Conservation (phyloP, 164 flowering plant species). For the Malania oleifera region DNA sequence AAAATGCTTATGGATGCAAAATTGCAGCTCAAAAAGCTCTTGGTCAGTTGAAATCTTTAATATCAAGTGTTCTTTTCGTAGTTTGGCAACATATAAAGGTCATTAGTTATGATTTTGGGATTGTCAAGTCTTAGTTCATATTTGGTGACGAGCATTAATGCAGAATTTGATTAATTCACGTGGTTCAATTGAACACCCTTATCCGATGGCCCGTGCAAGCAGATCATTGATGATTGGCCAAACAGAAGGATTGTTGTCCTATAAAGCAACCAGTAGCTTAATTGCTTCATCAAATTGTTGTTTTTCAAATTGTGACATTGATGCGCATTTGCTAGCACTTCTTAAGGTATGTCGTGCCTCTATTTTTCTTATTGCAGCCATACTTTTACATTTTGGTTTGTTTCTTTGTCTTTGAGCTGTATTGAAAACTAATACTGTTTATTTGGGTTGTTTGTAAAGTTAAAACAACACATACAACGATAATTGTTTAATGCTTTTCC, state of each 20-base stretch:
- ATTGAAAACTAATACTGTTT: no score
- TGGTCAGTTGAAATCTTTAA: constrained; percentile 48
- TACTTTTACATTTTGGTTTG: neutral
- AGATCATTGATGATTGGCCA: constrained; percentile 54
- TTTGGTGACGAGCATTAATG: constrained; percentile 31
- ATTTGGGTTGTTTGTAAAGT: no score
- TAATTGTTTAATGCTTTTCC: no score
- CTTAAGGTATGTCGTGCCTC: constrained; percentile 53
- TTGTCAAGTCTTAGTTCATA: constrained; percentile 15
- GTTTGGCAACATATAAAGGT: neutral
- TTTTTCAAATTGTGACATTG: constrained; percentile 56
- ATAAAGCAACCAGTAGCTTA: constrained; percentile 63
- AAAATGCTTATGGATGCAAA: constrained; percentile 48
- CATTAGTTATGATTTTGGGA: neutral
- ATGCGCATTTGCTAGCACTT: constrained; percentile 59
- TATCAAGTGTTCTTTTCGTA: constrained; percentile 1
- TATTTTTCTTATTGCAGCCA: neutral
- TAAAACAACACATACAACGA: no score
- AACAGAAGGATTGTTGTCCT: constrained; percentile 63
- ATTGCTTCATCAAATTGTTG: constrained; percentile 56
- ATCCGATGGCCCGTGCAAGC: constrained; percentile 56
- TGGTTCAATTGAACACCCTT: constrained; percentile 85
- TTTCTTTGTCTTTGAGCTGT: no score
- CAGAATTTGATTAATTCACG: constrained; percentile 70
- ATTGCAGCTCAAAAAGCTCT: constrained; percentile 62